Base-by-base conservation (phyloP, 306 rosid genomes). In the Castanea sativa region DNA sequence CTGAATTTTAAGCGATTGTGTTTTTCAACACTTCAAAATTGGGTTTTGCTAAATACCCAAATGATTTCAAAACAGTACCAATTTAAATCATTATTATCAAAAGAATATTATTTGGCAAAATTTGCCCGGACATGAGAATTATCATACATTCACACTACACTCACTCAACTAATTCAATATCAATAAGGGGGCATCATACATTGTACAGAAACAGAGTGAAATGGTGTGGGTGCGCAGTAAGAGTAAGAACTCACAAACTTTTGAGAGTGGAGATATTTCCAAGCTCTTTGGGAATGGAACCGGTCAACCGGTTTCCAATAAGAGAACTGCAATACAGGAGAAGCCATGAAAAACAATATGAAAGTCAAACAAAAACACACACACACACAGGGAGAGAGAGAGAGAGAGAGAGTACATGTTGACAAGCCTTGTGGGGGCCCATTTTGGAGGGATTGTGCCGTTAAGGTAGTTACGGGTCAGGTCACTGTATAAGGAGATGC, bases 251-350 rank as follows among this genome's bases (percentile, higher is more conserved):
- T 88, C 74, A 94, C 97, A 94, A 90, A 57, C 83, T 87, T 78
- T 67, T 45, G 27, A 94, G 84, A 63, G 96, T 89, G 65, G 83
- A 76, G 76, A 92, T 89, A 71, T 87, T 88, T 79, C 76, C 97
- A 1, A 92, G 49, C 80, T 87, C 98, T 76, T 60, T 80, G 23
- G 98, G 98, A 51, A 94, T 85, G 49, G 89, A 20, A 75, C 98
- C 97, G 0, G 94, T 83, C 63, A 94, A n/a, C 41, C 88, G 87
- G 68, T 94, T 94, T 81, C 87, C 92, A 23, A 73, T 2, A 72
- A 94, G 74, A 64, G 97, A 83, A 73, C 98, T 94, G 79, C 73
- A 81, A 51, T 5, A 79, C 61, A 11, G 80, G 2, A 1, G 18
- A 64, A n/a, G 14, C 45, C 30, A 18, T n/a, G 41, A 21, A n/a